Base-by-base conservation (phyloP, 805 yeast genomes). In the Saccharomycopsis fibuligera region DNA sequence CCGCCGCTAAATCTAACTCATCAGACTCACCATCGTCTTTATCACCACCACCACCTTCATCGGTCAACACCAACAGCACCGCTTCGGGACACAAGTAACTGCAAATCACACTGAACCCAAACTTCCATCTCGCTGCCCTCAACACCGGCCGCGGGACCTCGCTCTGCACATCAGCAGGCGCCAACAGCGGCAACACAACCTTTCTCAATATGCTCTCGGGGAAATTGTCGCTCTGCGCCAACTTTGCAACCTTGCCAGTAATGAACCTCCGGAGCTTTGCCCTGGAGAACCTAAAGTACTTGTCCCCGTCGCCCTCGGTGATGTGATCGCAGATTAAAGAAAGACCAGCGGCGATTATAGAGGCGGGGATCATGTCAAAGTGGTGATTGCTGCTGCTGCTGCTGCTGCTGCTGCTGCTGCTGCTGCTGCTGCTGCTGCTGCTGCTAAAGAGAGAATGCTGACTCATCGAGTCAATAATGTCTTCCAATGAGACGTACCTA, bases 401-500 rank as follows among this genome's bases (percentile, higher is more conserved):
- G n/a, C n/a, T n/a, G n/a, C n/a, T n/a, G n/a, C n/a, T n/a, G n/a
- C n/a, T n/a, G n/a, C n/a, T n/a, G n/a, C n/a, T n/a, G n/a, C n/a
- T n/a, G n/a, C n/a, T n/a, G n/a, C n/a, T n/a, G n/a, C n/a, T n/a
- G n/a, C n/a, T n/a, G n/a, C n/a, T n/a, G n/a, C n/a, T n/a, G n/a
- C n/a, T n/a, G 19, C 19, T 30, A 22, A 43, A 38, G 16, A 43
- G 16, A 8, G 12, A 8, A 4, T 24, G 19, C 25, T 25, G 43
- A 8, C 45, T 45, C 38, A 51, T 45, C 10, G 55, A 45, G 27
- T 51, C 55, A 9, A 42, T 43, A 4, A 51, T 39, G 45, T 51
- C 55, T 42, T 51, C 55, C 12, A 51, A 31, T 2, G 53, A 44
- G 5, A 21, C 12, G 24, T 24, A 48, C 24, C 54, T 19, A 4